Base-by-base conservation (phyloP, 2,329 filamentous ascomycete species). In the Dothideomycetidae sp. region DNA sequence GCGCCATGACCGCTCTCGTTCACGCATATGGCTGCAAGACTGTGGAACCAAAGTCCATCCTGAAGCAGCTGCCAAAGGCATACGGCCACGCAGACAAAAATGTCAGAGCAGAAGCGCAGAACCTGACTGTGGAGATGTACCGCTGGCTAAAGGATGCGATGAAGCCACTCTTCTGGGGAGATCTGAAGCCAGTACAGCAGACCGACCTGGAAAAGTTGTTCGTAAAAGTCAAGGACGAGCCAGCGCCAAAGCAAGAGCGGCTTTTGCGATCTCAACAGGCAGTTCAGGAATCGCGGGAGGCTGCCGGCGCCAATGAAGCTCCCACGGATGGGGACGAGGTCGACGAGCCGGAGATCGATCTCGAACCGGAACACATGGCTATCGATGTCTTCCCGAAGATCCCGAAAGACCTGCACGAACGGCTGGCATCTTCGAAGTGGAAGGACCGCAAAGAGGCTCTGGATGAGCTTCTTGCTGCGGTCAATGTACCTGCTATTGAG, bases 11-110 rank as follows among this genome's bases (percentile, higher is more conserved):
- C 0, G 70, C 78, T 33, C 84, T 96, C 42, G 90, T 82, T 54
- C 85, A 94, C 58, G 90, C 83, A 53, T 98, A 86, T 56, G 90
- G 92, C 40, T 92, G 85, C 65, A 93, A 93, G 60, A 75, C 84
- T 12, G 78, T 90, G 34, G 90, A 98, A 53, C 84, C 92, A 3
- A 94, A 98, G 55, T 79, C 83, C 2, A 76, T 92, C 13, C 70
- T 96, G 42, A 96, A 96, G 56, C 64, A 73, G 9, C 66, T 98
- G 2, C 85, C 90, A 3, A 93, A 93, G 54, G 79, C 78, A 2
- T 98, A 94, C 54, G 84, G 83, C 13, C 90, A 96, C 56, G 88
- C 90, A 19, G 90, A 98, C 67, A 98, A 98, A 62, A 96, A 96
- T 55, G 83, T 98, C 11, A 79, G 90, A 59, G 85, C 86, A 3